phyloP scores from a whole-genome alignment of 768 basidiomycete species.

The Suillus lakei region DNA sequence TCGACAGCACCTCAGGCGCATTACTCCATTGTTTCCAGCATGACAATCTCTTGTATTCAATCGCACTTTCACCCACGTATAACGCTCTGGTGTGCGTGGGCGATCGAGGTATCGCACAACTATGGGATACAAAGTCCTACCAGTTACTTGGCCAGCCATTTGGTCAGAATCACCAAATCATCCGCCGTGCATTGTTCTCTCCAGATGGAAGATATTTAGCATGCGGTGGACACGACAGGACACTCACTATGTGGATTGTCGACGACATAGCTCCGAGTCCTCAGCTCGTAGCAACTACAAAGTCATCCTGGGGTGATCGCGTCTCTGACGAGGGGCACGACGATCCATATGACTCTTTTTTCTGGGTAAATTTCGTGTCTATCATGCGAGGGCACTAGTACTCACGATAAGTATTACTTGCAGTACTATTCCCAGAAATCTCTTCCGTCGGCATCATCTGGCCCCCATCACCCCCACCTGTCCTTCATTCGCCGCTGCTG shows the following conservation, averaged over 20 bases:
- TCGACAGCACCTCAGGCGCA: neutral
- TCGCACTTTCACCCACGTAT: neutral
- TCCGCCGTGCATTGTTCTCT: neutral
- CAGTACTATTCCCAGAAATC: neutral
- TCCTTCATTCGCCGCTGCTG: neutral
- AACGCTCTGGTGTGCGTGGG: neutral
- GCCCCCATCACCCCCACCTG: neutral
- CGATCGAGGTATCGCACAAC: neutral
- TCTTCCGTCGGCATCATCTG: neutral
- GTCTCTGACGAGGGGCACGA: no score
- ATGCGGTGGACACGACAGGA: neutral
- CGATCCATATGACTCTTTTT: neutral
- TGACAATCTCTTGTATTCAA: neutral
- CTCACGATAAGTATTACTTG: neutral
- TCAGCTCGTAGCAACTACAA: neutral
- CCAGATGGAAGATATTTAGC: neutral
- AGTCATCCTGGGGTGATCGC: neutral
- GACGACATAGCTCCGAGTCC: neutral
- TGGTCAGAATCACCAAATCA: neutral
- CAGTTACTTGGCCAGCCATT: neutral
- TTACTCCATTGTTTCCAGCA: neutral
- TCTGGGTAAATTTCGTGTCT: neutral
- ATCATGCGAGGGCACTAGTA: neutral
- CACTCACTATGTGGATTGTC: neutral
- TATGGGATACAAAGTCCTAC: neutral